These are phyloP conservation scores for Crithidia fasciculata DNA, from an alignment of 208 protist species.

Conservation along the genomic window DNA sequence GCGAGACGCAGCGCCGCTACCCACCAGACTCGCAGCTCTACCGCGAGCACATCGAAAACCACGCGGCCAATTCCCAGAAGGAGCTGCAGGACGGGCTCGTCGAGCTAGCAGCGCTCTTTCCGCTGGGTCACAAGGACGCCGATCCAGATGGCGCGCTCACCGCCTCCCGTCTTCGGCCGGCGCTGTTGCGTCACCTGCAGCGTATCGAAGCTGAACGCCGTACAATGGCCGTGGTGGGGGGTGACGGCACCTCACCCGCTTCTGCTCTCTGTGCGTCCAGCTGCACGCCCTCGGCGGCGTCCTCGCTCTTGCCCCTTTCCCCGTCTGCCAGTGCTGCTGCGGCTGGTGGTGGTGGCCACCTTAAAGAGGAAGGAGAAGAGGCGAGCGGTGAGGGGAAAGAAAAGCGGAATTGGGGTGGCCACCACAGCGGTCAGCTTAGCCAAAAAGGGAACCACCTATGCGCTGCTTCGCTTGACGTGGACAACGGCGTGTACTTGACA, in stretches of 20 bases:
- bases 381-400: too few species aligned
- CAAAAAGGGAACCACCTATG: too few species aligned
- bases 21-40: slow-evolving; percentile 12
- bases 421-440: too few species aligned
- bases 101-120: slow-evolving; percentile 4
- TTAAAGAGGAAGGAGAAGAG: too few species aligned
- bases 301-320: neutral
- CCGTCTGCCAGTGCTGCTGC: too few species aligned
- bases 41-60: slow-evolving; percentile 1
- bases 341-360: too few species aligned
- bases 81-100: slow-evolving; percentile 10
- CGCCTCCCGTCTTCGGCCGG: slow-evolving; percentile 15
- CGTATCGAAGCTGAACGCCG: slow-evolving; percentile 34
- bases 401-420: neutral
- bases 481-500: slow-evolving; percentile 30
- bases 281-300: neutral
- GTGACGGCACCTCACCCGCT: slow-evolving; percentile 17
- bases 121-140: slow-evolving; percentile 6
- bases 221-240: slow-evolving; percentile 14
- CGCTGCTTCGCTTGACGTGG: neutral
- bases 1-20: neutral
- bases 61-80: slow-evolving; percentile 20
- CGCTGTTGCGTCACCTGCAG: slow-evolving; percentile 15
- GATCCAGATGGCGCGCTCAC: slow-evolving; percentile 18
- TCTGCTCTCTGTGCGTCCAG: neutral